Base-by-base conservation (phyloP, 169 alveolate genomes). In the Plasmodium knowlesi region DNA sequence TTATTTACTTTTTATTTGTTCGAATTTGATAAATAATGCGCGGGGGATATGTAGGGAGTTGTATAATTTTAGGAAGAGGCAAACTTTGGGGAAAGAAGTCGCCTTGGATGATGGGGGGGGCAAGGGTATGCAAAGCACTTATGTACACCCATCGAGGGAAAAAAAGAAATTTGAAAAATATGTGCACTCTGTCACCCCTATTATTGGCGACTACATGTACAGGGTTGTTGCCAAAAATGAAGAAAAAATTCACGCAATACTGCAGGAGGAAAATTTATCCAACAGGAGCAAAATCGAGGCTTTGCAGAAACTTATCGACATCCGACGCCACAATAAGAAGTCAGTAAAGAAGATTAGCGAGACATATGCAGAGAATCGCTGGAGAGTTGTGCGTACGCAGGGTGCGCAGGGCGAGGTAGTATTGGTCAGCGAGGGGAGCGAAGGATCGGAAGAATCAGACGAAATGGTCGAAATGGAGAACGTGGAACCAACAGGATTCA, bases 221-320 rank as follows among this genome's bases (percentile, higher is more conserved):
- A 89, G 94, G 37, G 90, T 89, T 9, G 94, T 89, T 25, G 67
- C 94, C 30, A 89, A 79, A 30, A 89, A 89, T 89, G 94, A 89
- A 67, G 70, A 89, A 67, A 61, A 25, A 37, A 39, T 89, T 12
- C 71, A 78, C 30, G 57, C 4, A 16, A 41, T 37, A 12, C 41
- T 89, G 5, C 34, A 71, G 41, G 78, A 89, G 43, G 50, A 39
- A 8, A 28, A 22, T 14, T 34, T 89, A 10, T 79, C 94, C 25
- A 89, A 79, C 39, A 34, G 22, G 1, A 30, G 82, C 32, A 89
- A 89, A 79, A 6, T 89, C 0, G 72, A 79, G 39, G 82, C 82
- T 54, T 67, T 89, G 71, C 80, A 89, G 61, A 61, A 89, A 39
- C 9, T 79, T 61, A 70, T 89, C 46, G 90, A 89, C 34, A 89